Percentiles rank a stretch among this genome's conserved stretches.
phyloP scores from a whole-genome alignment of 192 early-diverging fungal genomes.

The Ambispora gerdemannii region DNA sequence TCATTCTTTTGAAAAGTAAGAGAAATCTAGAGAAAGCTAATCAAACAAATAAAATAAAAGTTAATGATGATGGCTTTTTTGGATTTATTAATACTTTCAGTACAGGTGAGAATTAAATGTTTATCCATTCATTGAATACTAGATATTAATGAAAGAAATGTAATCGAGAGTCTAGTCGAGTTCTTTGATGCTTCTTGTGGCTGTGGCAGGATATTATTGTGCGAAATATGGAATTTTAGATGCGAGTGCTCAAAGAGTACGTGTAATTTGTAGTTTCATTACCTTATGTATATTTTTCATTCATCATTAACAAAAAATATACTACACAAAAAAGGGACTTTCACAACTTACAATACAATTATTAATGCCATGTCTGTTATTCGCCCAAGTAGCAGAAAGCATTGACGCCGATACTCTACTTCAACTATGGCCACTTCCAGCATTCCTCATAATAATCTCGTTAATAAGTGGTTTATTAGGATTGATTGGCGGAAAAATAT shows the following conservation, averaged over 20 bases:
- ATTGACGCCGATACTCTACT: slow-evolving; percentile 28
- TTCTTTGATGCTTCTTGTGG: not conserved
- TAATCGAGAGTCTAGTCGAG: slow-evolving; percentile 12
- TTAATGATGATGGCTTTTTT: not conserved
- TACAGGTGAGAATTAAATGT: not conserved
- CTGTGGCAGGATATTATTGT: slow-evolving; percentile 12
- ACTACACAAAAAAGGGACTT: slow-evolving; percentile 6
- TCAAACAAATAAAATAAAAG: not conserved
- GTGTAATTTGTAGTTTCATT: not conserved
- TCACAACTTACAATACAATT: slow-evolving; percentile 22
- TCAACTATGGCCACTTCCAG: slow-evolving; percentile 26
- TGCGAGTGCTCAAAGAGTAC: not conserved
- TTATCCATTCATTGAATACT: not conserved
- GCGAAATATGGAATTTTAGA: slow-evolving; percentile 19
- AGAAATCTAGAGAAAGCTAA: not conserved
- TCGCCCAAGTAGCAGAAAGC: slow-evolving; percentile 8
- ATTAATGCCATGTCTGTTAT: slow-evolving; percentile 30
- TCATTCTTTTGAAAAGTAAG: not conserved
- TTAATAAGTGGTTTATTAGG: slow-evolving; percentile 7
- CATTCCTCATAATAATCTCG: slow-evolving; percentile 2
- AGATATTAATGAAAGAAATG: not conserved
- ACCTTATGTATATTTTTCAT: not conserved
- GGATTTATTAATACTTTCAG: not conserved
- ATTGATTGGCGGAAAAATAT: slow-evolving; percentile 28
- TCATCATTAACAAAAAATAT: not conserved